Base-by-base conservation (phyloP, 1,284 basidiomycete genomes). In the Trichosporon ovoides region DNA sequence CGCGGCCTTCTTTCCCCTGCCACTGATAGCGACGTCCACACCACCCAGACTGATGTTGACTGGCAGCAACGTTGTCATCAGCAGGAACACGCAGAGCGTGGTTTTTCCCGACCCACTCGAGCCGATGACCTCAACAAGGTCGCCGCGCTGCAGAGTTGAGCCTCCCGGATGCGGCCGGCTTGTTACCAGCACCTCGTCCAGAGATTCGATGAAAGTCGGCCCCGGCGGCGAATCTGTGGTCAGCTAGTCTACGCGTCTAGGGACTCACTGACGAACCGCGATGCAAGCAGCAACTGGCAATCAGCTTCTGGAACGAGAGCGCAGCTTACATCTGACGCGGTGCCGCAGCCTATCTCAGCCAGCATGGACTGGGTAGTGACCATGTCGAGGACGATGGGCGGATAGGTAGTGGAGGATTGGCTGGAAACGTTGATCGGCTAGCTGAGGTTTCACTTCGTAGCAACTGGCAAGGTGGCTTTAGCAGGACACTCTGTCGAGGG, bases 41-140 rank as follows among this genome's bases (percentile, higher is more conserved):
- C 2, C 56, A 53, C 1, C 54, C 57, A 61, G n/a, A 16, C 12
- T 12, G n/a, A 61, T 7, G 5, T 12, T 13, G 0, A 54, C 31
- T 1, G 74, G 71, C 10, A 76, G 67, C 37, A 76, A 55, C 9
- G 66, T 62, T 0, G 69, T 72, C 43, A 71, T 51, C 19, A 76
- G 61, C 11, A 74, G 58, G 46, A 68, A 68, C 18, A 52, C 33
- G 3, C 38, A 13, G 12, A 70, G 33, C 6, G 56, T 34, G 4
- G 63, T 69, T 71, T 65, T 65, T 55, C 76, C 76, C 22, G 69
- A 69, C 7, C 76, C 76, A 16, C 65, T 70, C 0, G 72, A 61
- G 1, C 76, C 76, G 28, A 72, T 63, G 11, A 77, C 16, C 58
- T 77, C 75, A 2, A 76, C 40, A 24, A 78, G 56, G 58, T 78